Evolutionary conservation across 2,329 filamentous ascomycete species (phyloP).

Genomic region (Botrytis paeoniae): DNA sequence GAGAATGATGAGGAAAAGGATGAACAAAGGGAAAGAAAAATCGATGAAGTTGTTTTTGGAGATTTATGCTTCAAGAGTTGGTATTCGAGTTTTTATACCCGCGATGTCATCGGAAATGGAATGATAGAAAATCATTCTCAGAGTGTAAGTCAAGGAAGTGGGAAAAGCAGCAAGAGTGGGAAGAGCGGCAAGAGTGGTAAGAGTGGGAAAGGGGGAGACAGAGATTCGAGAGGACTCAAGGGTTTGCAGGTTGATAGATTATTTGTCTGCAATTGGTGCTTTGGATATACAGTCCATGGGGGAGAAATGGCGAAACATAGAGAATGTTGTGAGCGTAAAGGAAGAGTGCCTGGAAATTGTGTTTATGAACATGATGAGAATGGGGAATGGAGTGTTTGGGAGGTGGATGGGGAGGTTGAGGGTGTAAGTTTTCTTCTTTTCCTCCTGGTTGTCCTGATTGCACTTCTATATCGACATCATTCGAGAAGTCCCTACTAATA

Average conservation of each 20-base stretch:
- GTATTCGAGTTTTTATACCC: slow-evolving; percentile 90
- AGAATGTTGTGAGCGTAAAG: slow-evolving; percentile 51
- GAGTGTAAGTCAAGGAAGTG: slow-evolving; percentile 8
- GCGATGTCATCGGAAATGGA: slow-evolving; percentile 59
- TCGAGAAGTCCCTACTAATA: not conserved
- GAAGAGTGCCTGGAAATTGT: slow-evolving; percentile 60
- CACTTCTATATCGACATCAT: not conserved
- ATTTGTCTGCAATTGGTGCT: slow-evolving; percentile 89
- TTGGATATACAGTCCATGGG: slow-evolving; percentile 77
- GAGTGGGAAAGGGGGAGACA: not conserved
- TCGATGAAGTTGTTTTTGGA: slow-evolving; percentile 82
- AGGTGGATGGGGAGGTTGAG: slow-evolving; percentile 85
- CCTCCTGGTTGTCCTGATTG: not conserved
- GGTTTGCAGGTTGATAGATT: slow-evolving; percentile 58
- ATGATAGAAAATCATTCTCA: slow-evolving; percentile 15
- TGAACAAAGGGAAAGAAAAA: slow-evolving; percentile 60
- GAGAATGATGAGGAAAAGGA: not conserved
- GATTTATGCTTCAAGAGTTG: slow-evolving; percentile 82
- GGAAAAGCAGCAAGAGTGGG: not conserved
- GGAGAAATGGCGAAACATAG: slow-evolving; percentile 58
- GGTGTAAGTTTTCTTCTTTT: slow-evolving; percentile 49
- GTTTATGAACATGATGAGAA: slow-evolving; percentile 60
- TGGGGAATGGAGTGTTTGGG: slow-evolving; percentile 76
- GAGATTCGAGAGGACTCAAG: slow-evolving; percentile 3
- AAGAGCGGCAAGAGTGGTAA: not conserved